These are phyloP conservation scores for Euphorbia lathyris DNA, from an alignment of 345 rosid genomes.

Conservation along the genomic window DNA sequence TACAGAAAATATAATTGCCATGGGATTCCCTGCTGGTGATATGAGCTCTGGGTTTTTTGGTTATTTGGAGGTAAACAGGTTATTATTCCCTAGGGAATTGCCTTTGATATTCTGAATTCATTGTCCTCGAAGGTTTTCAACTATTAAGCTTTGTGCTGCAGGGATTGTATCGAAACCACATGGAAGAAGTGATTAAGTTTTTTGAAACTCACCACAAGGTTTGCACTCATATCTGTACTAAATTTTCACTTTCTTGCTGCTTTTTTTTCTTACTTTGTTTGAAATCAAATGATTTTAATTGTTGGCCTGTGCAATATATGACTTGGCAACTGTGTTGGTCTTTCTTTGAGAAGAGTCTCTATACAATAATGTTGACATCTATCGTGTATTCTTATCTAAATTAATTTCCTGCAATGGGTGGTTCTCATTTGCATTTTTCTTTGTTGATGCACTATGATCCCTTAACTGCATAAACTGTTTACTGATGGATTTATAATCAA, in stretches of 20 bases:
- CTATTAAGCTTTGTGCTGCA: slow-evolving; percentile 36
- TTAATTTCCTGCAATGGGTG: slow-evolving; percentile 2
- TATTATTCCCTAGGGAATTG: slow-evolving; percentile 8
- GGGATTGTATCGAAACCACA: slow-evolving; percentile 88
- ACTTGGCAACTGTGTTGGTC: not conserved
- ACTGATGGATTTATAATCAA: not conserved
- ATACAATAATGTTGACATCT: not conserved
- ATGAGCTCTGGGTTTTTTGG: slow-evolving; percentile 91
- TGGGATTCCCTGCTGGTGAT: slow-evolving; percentile 98
- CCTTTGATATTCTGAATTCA: not conserved
- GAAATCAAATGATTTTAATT: not conserved
- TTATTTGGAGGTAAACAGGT: slow-evolving; percentile 61
- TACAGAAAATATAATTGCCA: slow-evolving; percentile 83
- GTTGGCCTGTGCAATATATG: not conserved
- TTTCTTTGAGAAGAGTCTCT: not conserved
- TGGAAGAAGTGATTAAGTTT: slow-evolving; percentile 91
- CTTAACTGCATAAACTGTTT: too few relatives aligned
- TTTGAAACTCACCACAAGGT: slow-evolving; percentile 92
- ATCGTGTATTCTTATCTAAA: not conserved
- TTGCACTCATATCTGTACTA: too few relatives aligned
- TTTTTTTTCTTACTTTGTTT: not conserved
- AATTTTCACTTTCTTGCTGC: not conserved
- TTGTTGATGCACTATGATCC: not conserved
- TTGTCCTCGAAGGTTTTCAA: slow-evolving; percentile 3
- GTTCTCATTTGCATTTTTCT: not conserved